Evolutionary conservation across 805 yeast species (phyloP), one percentile per base, ranked within the genome.

Genomic region (Sugiyamaella marilandica): DNA sequence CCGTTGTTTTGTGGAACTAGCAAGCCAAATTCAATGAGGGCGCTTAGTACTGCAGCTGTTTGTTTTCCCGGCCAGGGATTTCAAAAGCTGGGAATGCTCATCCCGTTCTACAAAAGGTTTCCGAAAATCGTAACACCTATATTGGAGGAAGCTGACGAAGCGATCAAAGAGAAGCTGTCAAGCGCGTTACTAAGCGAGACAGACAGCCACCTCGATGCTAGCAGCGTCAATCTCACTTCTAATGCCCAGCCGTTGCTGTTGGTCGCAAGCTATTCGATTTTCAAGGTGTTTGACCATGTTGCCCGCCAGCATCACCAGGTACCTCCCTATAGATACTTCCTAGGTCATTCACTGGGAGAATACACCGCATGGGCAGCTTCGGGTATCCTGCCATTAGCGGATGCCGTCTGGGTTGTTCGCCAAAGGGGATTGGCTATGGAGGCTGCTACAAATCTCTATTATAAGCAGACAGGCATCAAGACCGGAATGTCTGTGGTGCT

Each of bases 191-290:
- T 62, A 3, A 41, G 50, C 14, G 62, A 54, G 41, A 39, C 50
- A 16, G 44, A 32, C 18, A 10, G 32, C 26, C 37, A 21, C 41
- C 41, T 33, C 2, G 53, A 32, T 24, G 35, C 57, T 10, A 45
- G 45, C n/a, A 50, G 62, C 37, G 58, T 69, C 39, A 63, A 59
- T 24, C 56, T 65, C 26, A 78, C 82, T 0, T 65, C 73, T 41
- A 69, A 75, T 59, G 82, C 82, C 19, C 84, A 80, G 67, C 83
- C 83, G 2, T 75, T 82, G 21, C 74, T 79, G 10, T 64, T 79
- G 31, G 68, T 76, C 2, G 64, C 79, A 2, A 70, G 79, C 21
- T 67, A 61, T 47, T 62, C 72, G 2, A 62, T 70, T 9, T 59
- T 58, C 53, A 58, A 64, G 41, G 47, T 72, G 1, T 36, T 69